phyloP scores from a whole-genome alignment of 2,329 filamentous ascomycete species.

The Xylaria sp. region DNA sequence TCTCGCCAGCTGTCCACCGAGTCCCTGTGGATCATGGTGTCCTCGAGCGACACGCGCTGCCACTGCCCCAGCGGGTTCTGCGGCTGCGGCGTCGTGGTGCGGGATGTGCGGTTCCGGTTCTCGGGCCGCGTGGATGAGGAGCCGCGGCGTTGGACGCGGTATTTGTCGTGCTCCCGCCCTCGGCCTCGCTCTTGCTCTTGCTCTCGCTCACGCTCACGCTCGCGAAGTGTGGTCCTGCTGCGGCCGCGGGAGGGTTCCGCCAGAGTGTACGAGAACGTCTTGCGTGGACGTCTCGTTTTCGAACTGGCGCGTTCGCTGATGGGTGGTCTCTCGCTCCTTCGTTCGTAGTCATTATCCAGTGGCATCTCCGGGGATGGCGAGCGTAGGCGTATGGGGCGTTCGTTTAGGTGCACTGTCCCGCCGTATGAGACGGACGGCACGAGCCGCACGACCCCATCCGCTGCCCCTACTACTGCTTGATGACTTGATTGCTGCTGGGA shows the following conservation, averaged over 20 bases:
- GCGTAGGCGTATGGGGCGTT: conserved; percentile 32
- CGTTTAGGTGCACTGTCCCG: conserved; percentile 29
- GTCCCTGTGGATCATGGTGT: conserved; percentile 32
- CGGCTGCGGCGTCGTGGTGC: background rate
- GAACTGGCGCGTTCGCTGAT: conserved; percentile 1
- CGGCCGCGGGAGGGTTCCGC: conserved; percentile 26
- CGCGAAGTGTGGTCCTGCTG: conserved; percentile 7
- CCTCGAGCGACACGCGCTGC: conserved; percentile 35
- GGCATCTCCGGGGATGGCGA: conserved; percentile 29
- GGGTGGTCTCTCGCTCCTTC: background rate
- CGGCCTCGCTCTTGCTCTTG: too few species aligned
- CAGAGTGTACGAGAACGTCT: conserved; percentile 36
- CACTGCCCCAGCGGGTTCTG: conserved; percentile 25
- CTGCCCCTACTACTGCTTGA: background rate
- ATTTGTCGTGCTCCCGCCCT: background rate
- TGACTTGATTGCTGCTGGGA: background rate
- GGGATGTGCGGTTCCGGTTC: background rate
- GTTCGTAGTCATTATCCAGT: background rate
- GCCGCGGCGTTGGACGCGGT: conserved; percentile 12
- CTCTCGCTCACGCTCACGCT: conserved; percentile 14
- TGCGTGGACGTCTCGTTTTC: conserved; percentile 22
- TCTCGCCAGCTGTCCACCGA: conserved; percentile 12
- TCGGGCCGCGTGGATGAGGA: conserved; percentile 16
- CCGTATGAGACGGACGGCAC: conserved; percentile 29
- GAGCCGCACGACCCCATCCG: conserved; percentile 39